Conservation (phyloP, 768 basidiomycete species). For the Lentinula boryana region DNA sequence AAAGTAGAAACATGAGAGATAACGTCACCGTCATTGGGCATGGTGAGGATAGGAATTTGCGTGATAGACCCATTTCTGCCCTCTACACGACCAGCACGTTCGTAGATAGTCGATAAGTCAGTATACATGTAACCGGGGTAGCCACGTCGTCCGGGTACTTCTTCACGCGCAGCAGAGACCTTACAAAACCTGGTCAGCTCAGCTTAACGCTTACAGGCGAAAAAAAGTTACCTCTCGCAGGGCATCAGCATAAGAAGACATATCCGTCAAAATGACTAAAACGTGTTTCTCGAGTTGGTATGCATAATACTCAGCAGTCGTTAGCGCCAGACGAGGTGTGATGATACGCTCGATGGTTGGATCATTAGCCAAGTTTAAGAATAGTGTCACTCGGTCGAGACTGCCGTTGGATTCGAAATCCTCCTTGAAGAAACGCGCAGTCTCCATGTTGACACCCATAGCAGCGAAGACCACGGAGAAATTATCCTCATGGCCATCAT, state of each 20-base stretch:
- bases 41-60: constrained; percentile 98
- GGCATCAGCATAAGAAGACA: constrained; percentile 97
- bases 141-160: constrained; percentile 98
- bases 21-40: constrained; percentile 95
- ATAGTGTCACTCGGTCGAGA: constrained; percentile 94
- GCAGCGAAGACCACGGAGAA: constrained; percentile 99
- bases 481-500: constrained; percentile 99
- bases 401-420: constrained; percentile 99
- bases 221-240: constrained; percentile 72
- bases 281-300: constrained; percentile 99
- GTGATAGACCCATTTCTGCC: constrained; percentile 99
- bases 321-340: constrained; percentile 94
- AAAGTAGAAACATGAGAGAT: constrained; percentile 9
- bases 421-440: constrained; percentile 98
- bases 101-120: constrained; percentile 98
- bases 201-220: constrained; percentile 8
- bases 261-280: constrained; percentile 97
- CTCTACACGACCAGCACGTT: constrained; percentile 96
- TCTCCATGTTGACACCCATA: constrained; percentile 99
- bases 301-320: constrained; percentile 98
- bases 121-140: constrained; percentile 99
- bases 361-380: constrained; percentile 98
- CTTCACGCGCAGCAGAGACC: constrained; percentile 98
- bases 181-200: constrained; percentile 20
- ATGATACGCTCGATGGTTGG: constrained; percentile 99